Conservation (phyloP, 2,329 filamentous ascomycete species). For the Fusarium tjaetaba region DNA sequence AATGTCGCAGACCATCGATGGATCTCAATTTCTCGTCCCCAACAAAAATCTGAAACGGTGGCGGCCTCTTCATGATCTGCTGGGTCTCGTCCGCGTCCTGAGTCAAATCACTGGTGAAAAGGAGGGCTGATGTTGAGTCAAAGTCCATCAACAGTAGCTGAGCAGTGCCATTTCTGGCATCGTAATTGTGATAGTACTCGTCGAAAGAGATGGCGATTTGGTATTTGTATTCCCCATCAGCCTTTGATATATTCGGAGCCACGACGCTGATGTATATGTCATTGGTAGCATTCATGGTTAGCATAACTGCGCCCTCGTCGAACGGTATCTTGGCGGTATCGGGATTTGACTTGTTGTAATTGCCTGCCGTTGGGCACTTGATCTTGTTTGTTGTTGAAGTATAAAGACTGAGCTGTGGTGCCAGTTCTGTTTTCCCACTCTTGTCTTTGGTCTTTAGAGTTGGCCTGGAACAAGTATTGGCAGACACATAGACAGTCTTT, state of each 20-base stretch:
- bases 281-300: slow-evolving; percentile 67
- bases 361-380: slow-evolving; percentile 43
- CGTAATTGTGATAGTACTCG: slow-evolving; percentile 75
- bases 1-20: slow-evolving; percentile 77
- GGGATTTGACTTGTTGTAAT: slow-evolving; percentile 28
- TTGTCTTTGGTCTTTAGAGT: slow-evolving; percentile 46
- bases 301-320: slow-evolving; percentile 74
- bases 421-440: slow-evolving; percentile 4
- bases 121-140: slow-evolving; percentile 79
- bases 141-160: slow-evolving; percentile 85
- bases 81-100: slow-evolving; percentile 63
- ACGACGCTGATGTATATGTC: slow-evolving; percentile 81
- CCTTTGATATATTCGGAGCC: slow-evolving; percentile 73
- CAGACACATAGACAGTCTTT: slow-evolving; percentile 77
- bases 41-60: slow-evolving; percentile 82
- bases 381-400: slow-evolving; percentile 66
- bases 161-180: slow-evolving; percentile 50
- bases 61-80: slow-evolving; percentile 59
- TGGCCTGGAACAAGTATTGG: slow-evolving; percentile 88
- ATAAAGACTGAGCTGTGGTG: slow-evolving; percentile 82
- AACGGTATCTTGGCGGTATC: slow-evolving; percentile 57
- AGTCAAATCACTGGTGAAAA: slow-evolving; percentile 81
- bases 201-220: slow-evolving; percentile 86
- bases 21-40: slow-evolving; percentile 67
- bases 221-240: slow-evolving; percentile 78